A percentile compares a stretch with the other conserved stretches of the same genome.
These are phyloP conservation scores for Suillus lakei DNA, from an alignment of 768 basidiomycete species.

Conservation along the genomic window DNA sequence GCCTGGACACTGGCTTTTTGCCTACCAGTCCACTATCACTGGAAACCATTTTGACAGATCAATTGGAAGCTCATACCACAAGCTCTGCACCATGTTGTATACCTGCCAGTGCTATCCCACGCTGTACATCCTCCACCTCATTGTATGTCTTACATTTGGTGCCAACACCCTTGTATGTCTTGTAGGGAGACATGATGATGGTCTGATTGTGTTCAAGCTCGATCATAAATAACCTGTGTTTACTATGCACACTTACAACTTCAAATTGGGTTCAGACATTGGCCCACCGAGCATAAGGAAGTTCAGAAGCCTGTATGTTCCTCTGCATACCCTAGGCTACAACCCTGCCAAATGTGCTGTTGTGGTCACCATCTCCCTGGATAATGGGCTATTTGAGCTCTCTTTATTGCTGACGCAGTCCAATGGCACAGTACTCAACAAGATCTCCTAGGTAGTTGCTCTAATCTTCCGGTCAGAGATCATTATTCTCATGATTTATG, in stretches of 20 bases:
- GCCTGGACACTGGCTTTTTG: no score
- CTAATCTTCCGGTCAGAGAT: not conserved
- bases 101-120: no score
- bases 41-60: no score
- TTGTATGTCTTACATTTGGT: no score
- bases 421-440: slow-evolving; percentile 86
- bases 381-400: slow-evolving; percentile 94
- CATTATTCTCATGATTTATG: slow-evolving; percentile 17
- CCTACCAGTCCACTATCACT: no score
- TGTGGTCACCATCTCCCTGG: slow-evolving; percentile 86
- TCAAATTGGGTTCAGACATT: slow-evolving; percentile 89
- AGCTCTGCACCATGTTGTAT: no score
- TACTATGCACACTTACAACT: slow-evolving; percentile 90
- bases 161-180: no score
- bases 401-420: slow-evolving; percentile 69
- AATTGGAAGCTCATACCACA: no score
- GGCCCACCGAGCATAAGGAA: slow-evolving; percentile 93
- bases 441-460: slow-evolving; percentile 73
- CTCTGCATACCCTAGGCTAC: slow-evolving; percentile 92
- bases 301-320: slow-evolving; percentile 93
- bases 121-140: no score
- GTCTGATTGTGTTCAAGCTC: slow-evolving; percentile 98
- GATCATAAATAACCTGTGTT: slow-evolving; percentile 98
- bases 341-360: slow-evolving; percentile 97
- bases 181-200: slow-evolving; percentile 96